Percentiles rank a stretch among this genome's conserved stretches.
Conservation (phyloP, 163 green algal genomes). For the Scenedesmus sp. region DNA sequence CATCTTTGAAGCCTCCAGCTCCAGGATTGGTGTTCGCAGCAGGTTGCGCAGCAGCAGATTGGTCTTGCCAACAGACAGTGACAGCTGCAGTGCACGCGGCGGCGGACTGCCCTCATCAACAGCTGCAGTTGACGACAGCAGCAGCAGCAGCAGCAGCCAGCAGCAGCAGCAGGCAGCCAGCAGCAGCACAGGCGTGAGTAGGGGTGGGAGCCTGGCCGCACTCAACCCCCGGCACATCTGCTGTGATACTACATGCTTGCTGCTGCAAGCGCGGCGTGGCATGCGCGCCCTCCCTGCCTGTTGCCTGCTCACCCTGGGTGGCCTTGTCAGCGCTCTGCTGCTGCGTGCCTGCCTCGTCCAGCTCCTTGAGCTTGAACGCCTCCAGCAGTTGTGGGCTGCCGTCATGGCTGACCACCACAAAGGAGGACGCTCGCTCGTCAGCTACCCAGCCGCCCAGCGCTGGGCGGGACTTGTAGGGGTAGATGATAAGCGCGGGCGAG, state of each 20-base stretch:
- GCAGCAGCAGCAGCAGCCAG: not conserved
- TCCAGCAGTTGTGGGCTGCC: conserved; percentile 44
- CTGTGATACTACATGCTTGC: not conserved
- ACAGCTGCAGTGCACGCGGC: conserved; percentile 22
- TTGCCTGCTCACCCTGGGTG: not conserved
- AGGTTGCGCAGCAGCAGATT: conserved; percentile 72
- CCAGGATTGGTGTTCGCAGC: conserved; percentile 76
- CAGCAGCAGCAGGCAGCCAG: not conserved
- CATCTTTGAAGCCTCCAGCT: conserved; percentile 76
- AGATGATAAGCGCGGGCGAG: conserved; percentile 54
- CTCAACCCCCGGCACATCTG: not conserved
- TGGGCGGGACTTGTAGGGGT: conserved; percentile 52
- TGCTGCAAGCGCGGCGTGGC: not conserved
- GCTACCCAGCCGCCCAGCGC: conserved; percentile 73
- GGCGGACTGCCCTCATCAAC: not conserved
- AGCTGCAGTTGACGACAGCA: not conserved
- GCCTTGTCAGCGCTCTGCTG: not conserved
- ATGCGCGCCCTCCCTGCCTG: not conserved
- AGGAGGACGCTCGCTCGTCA: conserved; percentile 77
- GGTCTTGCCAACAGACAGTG: conserved; percentile 26
- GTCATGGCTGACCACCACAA: conserved; percentile 59
- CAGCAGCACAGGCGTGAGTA: too few species aligned
- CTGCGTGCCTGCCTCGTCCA: not conserved
- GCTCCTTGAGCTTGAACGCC: conserved; percentile 33
- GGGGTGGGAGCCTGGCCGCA: too few species aligned